Base-by-base conservation (phyloP, 2,329 filamentous ascomycete species). In the Lasiodiplodia citricola region DNA sequence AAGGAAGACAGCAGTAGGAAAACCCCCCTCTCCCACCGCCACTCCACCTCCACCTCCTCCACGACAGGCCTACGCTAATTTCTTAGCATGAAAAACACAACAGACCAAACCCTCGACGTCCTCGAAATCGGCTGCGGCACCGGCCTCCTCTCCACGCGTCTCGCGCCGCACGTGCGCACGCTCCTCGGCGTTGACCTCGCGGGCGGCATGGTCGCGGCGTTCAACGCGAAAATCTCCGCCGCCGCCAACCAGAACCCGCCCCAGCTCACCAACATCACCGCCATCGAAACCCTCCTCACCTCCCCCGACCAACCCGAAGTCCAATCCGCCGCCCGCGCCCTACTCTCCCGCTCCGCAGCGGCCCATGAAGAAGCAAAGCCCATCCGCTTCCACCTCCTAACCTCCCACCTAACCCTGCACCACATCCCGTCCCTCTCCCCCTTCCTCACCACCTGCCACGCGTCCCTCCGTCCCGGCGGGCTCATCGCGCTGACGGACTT, bases 41-140 rank as follows among this genome's bases (percentile, higher is more conserved):
- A 16, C 28, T 10, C 18, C 25, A 14, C 14, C 3, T 5, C 28
- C 28, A 21, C 18, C 25, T 8, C 28, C 23, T 13, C 14, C 51
- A 25, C 52, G 28, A 28, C 28, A 28, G 28, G 4, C 28, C 28
- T 6, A 6, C 28, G 28, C 28, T 28, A 6, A 28, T 28, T 28
- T 28, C 28, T 28, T 28, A 28, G 28, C 28, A 28, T 28, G 28
- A 28, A 28, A 28, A 28, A 28, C 6, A 7, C 23, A 37, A 66
- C 14, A 54, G 54, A 28, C 28, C 69, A 73, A 76, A 74, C 16
- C 74, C 83, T 47, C 35, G 80, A 86, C 68, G 80, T 88, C 8
- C 83, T 88, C 2, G 87, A 88, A 75, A 82, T 88, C 21, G 86
- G 86, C 65, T 87, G 85, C 71, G 86, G 86, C 60, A 88, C 86